A percentile compares a stretch with the other conserved stretches of the same genome.
These are phyloP conservation scores for Podospora pseudoanserina DNA, from an alignment of 495 filamentous ascomycete species.

Conservation along the genomic window DNA sequence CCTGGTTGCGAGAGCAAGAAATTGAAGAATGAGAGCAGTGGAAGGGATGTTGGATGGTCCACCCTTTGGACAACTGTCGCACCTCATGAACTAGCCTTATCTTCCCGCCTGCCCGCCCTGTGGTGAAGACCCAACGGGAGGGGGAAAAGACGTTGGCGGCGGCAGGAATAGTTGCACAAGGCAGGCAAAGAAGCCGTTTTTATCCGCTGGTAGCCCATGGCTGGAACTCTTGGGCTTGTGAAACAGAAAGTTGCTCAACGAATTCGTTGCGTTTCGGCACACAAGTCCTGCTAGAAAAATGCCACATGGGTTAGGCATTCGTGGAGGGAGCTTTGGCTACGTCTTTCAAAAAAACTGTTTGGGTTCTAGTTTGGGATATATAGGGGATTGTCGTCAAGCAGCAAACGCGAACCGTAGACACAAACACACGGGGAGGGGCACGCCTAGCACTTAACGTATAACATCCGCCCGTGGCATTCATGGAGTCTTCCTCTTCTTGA, in stretches of 20 bases:
- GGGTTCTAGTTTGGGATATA: too few species aligned
- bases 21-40: not conserved
- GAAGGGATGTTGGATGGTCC: too few species aligned
- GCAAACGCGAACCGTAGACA: too few species aligned
- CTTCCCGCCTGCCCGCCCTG: not conserved
- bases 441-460: too few species aligned
- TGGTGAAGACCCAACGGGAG: not conserved
- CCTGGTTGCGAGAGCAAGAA: not conserved
- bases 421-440: too few species aligned
- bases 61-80: not conserved
- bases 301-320: too few species aligned
- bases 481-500: too few species aligned
- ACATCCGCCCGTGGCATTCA: too few species aligned
- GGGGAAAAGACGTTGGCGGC: not conserved
- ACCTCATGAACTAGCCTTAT: not conserved
- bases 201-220: not conserved
- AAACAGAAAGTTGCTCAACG: not conserved
- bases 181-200: not conserved
- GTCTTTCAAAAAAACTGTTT: too few species aligned
- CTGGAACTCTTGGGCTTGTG: not conserved
- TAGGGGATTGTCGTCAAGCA: too few species aligned
- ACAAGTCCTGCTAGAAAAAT: too few species aligned
- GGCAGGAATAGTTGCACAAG: not conserved
- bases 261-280: not conserved
- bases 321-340: too few species aligned